These are phyloP conservation scores for Hygrophoropsis aurantiaca DNA, from an alignment of 768 basidiomycete species.

Conservation along the genomic window DNA sequence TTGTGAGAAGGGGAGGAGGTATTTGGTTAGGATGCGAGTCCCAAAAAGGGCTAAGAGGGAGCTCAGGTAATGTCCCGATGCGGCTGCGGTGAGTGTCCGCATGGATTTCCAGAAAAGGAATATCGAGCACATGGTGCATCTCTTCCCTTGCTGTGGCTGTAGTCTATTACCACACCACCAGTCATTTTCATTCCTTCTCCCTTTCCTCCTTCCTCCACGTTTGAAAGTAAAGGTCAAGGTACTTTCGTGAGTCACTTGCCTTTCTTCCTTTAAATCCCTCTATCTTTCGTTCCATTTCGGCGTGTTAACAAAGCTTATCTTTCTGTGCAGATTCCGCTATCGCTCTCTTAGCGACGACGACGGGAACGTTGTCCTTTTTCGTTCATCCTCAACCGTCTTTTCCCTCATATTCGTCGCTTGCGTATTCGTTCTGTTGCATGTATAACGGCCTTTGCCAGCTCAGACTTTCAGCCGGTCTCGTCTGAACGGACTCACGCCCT, in stretches of 20 bases:
- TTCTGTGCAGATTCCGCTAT: constrained; percentile 21
- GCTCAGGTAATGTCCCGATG: no score
- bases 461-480: constrained; percentile 61
- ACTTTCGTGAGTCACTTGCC: no score
- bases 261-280: constrained; percentile 7
- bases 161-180: no score
- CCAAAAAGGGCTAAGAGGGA: no score
- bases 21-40: no score
- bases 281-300: background rate
- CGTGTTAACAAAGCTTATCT: constrained; percentile 11
- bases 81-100: no score
- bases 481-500: constrained; percentile 44
- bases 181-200: constrained; percentile 4
- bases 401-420: constrained; percentile 20
- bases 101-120: no score
- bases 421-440: constrained; percentile 35
- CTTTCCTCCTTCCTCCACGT: constrained; percentile 11
- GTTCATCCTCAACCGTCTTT: constrained; percentile 22
- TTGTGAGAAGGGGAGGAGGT: no score
- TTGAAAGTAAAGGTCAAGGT: no score
- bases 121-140: no score
- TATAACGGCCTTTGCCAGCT: constrained; percentile 37
- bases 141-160: no score
- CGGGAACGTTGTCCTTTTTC: constrained; percentile 27
- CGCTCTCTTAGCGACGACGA: constrained; percentile 25